Base-by-base conservation (phyloP, 139 green algal species). In the Chlamydomonas schloesseri region DNA sequence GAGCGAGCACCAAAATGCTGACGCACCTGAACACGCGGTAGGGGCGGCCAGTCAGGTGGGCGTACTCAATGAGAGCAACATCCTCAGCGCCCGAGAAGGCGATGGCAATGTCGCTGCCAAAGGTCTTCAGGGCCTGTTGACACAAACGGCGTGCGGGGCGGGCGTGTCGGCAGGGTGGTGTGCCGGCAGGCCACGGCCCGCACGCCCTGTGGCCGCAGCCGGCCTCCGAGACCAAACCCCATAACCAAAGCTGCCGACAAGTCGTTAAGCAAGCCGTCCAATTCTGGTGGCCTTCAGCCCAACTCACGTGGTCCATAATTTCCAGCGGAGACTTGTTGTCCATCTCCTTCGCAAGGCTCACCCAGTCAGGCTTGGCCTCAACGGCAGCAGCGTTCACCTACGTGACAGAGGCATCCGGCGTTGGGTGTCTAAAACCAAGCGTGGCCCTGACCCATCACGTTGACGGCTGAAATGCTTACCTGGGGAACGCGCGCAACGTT, bases 61-160 rank as follows among this genome's bases (percentile, higher is more conserved):
- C 98, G 82, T 99, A 99, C 93, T 99, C 98, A 26, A 99, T 94
- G 21, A 99, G 91, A 0, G 97, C 98, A 36, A 99, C 98, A 76
- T 99, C 98, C 93, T 99, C 98, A 50, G 98, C 98, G 42, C 96
- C 96, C 42, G 90, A 97, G 87, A 99, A 99, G 17, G 98, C 97
- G 84, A 99, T 99, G 70, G 87, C 98, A 31, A 99, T 88, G 36
- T 98, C 95, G 46, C 78, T 88, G 53, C 97, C 97, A 90, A 98
- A 99, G 17, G 91, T 95, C 78, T 94, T 92, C 70, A 99, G 92
- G 1, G 97, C 97, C 94, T 97, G 92, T 34, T 24, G 24, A 37
- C 31, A 62, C 6, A 36, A 57, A 33, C 21, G 58, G 4, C 28
- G 17, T 11, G 58, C 17, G 65, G 31, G 26, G 17, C 36, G 26